phyloP scores from a whole-genome alignment of 345 rosid genomes.

The Salix dunnii region DNA sequence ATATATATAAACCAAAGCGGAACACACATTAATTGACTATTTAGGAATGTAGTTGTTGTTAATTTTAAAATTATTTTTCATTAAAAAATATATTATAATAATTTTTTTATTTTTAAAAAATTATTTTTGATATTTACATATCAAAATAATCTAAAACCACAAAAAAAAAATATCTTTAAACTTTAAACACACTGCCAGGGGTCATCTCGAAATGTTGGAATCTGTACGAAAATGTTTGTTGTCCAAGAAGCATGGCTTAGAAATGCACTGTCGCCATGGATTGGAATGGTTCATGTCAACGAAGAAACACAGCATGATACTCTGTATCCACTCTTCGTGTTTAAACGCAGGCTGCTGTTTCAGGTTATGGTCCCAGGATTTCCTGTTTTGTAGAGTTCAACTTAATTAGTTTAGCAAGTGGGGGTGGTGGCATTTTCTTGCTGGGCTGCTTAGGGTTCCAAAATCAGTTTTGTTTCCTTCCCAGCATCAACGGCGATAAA shows the following conservation, averaged over 20 bases:
- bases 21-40: too few relatives aligned
- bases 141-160: too few relatives aligned
- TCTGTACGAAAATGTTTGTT: not conserved
- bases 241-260: not conserved
- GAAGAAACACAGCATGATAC: conserved; percentile 10
- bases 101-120: too few relatives aligned
- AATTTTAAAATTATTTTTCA: too few relatives aligned
- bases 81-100: too few relatives aligned
- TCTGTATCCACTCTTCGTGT: not conserved
- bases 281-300: not conserved
- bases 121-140: too few relatives aligned
- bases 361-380: conserved; percentile 11
- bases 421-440: not conserved
- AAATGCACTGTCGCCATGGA: not conserved
- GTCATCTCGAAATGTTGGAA: too few relatives aligned
- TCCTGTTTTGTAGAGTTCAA: not conserved
- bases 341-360: not conserved
- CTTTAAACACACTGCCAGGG: too few relatives aligned
- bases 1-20: too few relatives aligned
- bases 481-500: not conserved
- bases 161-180: too few relatives aligned
- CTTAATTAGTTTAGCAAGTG: not conserved
- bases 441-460: not conserved
- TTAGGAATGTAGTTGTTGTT: too few relatives aligned
- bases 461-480: not conserved